These are phyloP conservation scores for Populus davidiana DNA, from an alignment of 345 rosid genomes.

Conservation along the genomic window DNA sequence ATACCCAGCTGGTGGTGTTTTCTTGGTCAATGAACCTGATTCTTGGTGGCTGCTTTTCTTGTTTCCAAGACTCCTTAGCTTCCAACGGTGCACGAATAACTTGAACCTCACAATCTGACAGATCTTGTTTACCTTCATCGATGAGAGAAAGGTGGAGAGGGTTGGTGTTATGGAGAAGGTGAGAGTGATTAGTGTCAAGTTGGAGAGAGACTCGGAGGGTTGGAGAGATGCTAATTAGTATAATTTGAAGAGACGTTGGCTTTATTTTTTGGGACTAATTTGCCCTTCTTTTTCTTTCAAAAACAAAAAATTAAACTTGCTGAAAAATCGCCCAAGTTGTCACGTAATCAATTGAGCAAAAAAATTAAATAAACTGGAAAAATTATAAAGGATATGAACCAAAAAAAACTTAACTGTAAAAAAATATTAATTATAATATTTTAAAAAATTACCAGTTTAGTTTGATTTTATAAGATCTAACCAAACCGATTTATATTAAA, in stretches of 20 bases:
- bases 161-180: background rate
- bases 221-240: background rate
- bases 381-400: too few species aligned
- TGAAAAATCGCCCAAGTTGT: too few species aligned
- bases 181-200: background rate
- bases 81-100: background rate
- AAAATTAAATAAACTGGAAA: too few species aligned
- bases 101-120: background rate
- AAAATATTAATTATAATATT: too few species aligned
- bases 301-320: too few species aligned
- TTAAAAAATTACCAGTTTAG: too few species aligned
- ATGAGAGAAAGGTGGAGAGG: background rate
- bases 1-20: background rate
- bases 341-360: too few species aligned
- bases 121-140: slow-evolving; percentile 1
- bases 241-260: background rate
- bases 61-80: background rate
- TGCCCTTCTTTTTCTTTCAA: background rate
- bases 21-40: background rate
- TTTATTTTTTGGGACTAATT: background rate
- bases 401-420: too few species aligned
- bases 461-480: too few species aligned
- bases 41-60: background rate
- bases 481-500: too few species aligned
- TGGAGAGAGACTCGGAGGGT: background rate